Percentiles rank a stretch among this genome's conserved stretches.
phyloP scores from a whole-genome alignment of 73 alveolate genomes.

The Paramecium tetraurelia region DNA sequence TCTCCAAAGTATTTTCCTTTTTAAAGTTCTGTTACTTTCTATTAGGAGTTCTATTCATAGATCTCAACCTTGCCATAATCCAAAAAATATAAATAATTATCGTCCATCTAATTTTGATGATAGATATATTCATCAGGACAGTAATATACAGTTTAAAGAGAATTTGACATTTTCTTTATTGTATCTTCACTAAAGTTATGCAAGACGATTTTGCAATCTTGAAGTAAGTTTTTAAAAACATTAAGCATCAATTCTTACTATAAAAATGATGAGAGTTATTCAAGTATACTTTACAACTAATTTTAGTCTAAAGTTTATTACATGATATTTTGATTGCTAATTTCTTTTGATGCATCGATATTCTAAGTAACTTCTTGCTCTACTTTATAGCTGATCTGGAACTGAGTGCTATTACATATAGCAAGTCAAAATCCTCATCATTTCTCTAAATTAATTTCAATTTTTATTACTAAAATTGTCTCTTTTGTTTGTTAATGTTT shows the following conservation, averaged over 20 bases:
- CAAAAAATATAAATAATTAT: not conserved
- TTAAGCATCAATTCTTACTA: not conserved
- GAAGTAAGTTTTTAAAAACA: not conserved
- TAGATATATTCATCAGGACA: not conserved
- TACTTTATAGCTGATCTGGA: not conserved
- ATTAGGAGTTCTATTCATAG: not conserved
- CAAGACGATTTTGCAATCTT: not conserved
- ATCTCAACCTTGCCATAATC: not conserved
- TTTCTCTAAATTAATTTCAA: not conserved
- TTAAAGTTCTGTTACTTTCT: not conserved
- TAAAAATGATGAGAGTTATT: not conserved
- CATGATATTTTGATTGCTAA: not conserved
- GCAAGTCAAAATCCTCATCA: not conserved
- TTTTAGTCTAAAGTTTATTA: not conserved
- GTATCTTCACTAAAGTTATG: not conserved
- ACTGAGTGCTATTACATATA: not conserved
- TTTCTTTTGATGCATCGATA: not conserved
- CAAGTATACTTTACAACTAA: not conserved
- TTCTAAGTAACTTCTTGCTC: not conserved
- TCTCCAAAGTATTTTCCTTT: slow-evolving; percentile 82
- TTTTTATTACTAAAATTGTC: not conserved
- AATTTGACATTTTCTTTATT: not conserved
- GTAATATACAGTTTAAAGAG: not conserved
- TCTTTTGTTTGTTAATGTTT: not conserved
- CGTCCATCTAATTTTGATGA: not conserved